Percentiles rank a stretch among this genome's conserved stretches.
Evolutionary conservation across 805 yeast species (phyloP).

Genomic region (Saccharomycopsis microspora): DNA sequence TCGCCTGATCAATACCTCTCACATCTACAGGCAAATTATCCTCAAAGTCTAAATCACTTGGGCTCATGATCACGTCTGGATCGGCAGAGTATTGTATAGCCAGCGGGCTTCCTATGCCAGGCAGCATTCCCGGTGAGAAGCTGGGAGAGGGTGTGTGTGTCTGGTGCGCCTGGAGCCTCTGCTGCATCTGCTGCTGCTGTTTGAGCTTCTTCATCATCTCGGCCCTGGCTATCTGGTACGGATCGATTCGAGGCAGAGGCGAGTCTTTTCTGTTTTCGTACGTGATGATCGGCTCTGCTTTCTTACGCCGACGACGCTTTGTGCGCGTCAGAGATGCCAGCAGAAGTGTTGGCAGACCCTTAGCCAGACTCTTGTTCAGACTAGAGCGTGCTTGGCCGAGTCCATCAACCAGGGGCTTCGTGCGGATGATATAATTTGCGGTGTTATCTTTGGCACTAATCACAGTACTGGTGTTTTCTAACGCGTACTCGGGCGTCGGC

Average conservation of each 20-base stretch:
- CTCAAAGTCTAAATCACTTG: too few species aligned
- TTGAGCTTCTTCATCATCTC: constrained; percentile 11
- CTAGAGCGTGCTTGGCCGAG: not conserved
- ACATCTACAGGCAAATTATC: too few species aligned
- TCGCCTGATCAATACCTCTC: too few species aligned
- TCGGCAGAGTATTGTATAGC: not conserved
- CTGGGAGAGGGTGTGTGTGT: not conserved
- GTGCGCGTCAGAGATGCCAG: not conserved
- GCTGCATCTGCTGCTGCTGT: not conserved
- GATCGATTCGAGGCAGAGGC: constrained; percentile 9
- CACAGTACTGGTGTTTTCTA: not conserved
- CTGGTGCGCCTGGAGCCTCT: not conserved
- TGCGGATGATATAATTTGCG: not conserved
- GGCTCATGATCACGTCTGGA: not conserved
- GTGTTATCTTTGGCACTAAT: not conserved
- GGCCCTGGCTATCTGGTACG: constrained; percentile 10
- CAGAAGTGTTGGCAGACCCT: not conserved
- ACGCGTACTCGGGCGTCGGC: too few species aligned
- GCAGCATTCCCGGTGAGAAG: not conserved
- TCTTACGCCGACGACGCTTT: not conserved
- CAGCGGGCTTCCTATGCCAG: not conserved
- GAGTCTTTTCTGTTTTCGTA: constrained; percentile 2
- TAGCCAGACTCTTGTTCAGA: not conserved
- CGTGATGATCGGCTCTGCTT: not conserved
- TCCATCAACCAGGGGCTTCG: not conserved